A percentile compares a stretch with the other conserved stretches of the same genome.
phyloP scores from a whole-genome alignment of 768 basidiomycete genomes.

The Phlebiopsis flavidoalba region DNA sequence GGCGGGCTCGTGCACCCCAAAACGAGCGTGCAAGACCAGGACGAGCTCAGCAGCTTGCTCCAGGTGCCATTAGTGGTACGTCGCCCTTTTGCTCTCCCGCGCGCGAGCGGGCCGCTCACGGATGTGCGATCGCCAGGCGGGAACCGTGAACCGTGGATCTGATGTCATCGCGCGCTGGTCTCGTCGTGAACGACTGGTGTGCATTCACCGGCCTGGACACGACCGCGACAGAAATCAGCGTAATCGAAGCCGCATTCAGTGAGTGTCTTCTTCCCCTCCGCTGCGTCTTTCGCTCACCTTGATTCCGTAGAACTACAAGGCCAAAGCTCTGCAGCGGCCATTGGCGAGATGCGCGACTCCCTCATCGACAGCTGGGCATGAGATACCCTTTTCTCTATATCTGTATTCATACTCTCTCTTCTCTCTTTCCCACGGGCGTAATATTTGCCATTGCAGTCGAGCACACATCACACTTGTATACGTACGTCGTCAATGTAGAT shows the following conservation, averaged over 20 bases:
- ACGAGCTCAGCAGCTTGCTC: constrained; percentile 89
- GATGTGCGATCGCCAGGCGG: constrained; percentile 52
- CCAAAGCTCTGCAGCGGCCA: constrained; percentile 47
- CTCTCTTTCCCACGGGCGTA: not conserved
- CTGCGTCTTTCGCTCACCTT: not conserved
- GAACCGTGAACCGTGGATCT: constrained; percentile 97
- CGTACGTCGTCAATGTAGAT: constrained; percentile 12
- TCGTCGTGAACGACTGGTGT: constrained; percentile 99
- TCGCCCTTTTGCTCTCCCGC: constrained; percentile 14
- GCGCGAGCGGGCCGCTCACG: not conserved
- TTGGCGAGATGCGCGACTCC: constrained; percentile 56
- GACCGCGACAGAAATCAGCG: constrained; percentile 98
- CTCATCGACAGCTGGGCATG: constrained; percentile 78
- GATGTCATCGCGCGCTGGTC: constrained; percentile 96
- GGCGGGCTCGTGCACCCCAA: constrained; percentile 97
- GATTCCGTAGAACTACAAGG: constrained; percentile 47
- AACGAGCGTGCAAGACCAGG: constrained; percentile 95
- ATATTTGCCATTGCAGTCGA: not conserved
- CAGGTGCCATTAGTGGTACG: constrained; percentile 93
- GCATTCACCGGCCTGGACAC: constrained; percentile 99
- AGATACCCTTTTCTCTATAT: constrained; percentile 10
- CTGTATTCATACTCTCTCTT: constrained; percentile 4
- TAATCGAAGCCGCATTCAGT: constrained; percentile 98
- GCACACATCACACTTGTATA: constrained; percentile 6
- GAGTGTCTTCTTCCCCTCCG: constrained; percentile 29